Evolutionary conservation across 192 early-diverging fungal species (phyloP).

Genomic region (Diversispora eburnea): DNA sequence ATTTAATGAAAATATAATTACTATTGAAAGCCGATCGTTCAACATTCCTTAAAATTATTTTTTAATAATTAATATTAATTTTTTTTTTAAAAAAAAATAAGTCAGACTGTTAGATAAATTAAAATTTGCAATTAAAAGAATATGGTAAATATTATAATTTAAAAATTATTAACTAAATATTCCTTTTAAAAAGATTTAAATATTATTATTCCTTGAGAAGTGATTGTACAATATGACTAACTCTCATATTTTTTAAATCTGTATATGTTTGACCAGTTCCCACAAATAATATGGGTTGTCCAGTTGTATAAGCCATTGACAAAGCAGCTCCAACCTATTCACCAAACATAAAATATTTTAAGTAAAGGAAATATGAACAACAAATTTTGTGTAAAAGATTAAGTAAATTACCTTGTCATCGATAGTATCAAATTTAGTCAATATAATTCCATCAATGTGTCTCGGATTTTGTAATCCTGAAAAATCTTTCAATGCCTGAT

Average conservation of each 20-base stretch:
- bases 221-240: constrained; percentile 66
- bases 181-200: too few relatives aligned
- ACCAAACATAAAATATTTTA: background rate
- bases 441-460: constrained; percentile 93
- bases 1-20: too few relatives aligned
- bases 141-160: too few relatives aligned
- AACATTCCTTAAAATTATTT: too few relatives aligned
- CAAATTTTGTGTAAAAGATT: background rate
- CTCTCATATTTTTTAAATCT: constrained; percentile 85
- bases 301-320: constrained; percentile 94
- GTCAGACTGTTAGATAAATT: too few relatives aligned
- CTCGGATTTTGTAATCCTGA: constrained; percentile 73
- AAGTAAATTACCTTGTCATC: constrained; percentile 73
- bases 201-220: constrained; percentile 52
- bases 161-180: too few relatives aligned
- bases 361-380: background rate
- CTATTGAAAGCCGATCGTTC: too few relatives aligned
- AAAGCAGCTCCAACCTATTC: constrained; percentile 85
- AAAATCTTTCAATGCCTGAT: constrained; percentile 88
- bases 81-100: too few relatives aligned
- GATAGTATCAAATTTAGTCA: constrained; percentile 96
- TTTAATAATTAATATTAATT: too few relatives aligned
- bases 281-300: constrained; percentile 93
- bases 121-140: too few relatives aligned
- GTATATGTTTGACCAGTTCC: constrained; percentile 98